Percentiles rank a stretch among this genome's conserved stretches.
Evolutionary conservation across 345 rosid species (phyloP).

Genomic region (Sonneratia alba): DNA sequence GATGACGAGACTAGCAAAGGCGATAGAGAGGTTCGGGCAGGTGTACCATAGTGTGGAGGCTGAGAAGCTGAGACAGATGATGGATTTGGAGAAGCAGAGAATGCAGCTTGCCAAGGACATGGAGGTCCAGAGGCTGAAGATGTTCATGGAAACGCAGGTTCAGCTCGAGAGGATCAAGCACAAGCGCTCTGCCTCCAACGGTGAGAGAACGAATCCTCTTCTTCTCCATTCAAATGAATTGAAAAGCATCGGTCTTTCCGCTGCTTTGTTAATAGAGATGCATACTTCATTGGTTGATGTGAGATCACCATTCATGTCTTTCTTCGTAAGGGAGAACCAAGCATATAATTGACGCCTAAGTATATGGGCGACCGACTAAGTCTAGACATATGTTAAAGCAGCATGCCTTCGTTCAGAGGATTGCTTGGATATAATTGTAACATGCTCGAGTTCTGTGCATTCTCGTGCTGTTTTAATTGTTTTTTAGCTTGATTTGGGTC

Average conservation of each 20-base stretch:
- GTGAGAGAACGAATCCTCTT: conserved; percentile 20
- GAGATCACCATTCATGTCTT: not conserved
- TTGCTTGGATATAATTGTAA: not conserved
- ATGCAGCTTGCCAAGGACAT: conserved; percentile 90
- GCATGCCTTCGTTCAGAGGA: not conserved
- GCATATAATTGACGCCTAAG: not conserved
- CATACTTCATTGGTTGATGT: not conserved
- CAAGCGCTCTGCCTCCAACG: conserved; percentile 46
- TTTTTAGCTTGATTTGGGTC: not conserved
- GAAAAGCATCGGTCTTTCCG: not conserved
- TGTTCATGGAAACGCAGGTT: conserved; percentile 89
- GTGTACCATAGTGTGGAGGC: conserved; percentile 79
- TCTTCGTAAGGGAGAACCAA: not conserved
- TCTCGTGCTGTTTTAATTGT: not conserved
- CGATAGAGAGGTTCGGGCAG: conserved; percentile 81
- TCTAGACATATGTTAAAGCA: not conserved
- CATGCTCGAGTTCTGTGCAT: not conserved
- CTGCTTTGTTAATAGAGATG: not conserved
- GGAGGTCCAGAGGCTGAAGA: conserved; percentile 92
- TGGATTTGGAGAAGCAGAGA: conserved; percentile 96
- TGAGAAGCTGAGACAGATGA: conserved; percentile 84
- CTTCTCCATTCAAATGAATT: not conserved
- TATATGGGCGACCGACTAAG: no score
- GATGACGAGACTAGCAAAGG: conserved; percentile 48
- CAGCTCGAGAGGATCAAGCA: conserved; percentile 82